Base-by-base conservation (phyloP, 352 stramenopile genomes). In the Thraustotheca clavata region DNA sequence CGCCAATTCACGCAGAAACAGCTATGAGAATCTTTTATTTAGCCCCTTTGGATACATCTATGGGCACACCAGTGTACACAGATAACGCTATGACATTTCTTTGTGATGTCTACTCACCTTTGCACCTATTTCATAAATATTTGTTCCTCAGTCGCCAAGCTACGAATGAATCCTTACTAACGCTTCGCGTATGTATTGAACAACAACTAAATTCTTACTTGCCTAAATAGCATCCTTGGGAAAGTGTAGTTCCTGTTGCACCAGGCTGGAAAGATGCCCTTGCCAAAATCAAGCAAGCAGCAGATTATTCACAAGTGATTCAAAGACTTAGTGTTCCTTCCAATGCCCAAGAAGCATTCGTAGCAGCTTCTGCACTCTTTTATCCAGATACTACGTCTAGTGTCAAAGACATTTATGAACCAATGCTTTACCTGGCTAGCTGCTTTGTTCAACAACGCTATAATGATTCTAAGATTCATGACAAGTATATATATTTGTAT, bases 1-100 rank as follows among this genome's bases (percentile, higher is more conserved):
- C 85, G 32, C 85, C 85, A 1, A 76, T 92, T 41, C 83, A 77
- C 26, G 80, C 78, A 5, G 81, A 94, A 46, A 76, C 90, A 8
- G 85, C 72, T n/a, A 88, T 81, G 77, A 76, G 91, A 55, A 87
- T 94, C 49, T 94, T 90, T 62, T 76, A 77, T 6, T 67, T 94
- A n/a, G 77, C 83, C 7, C 85, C 85, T 31, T 87, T 87, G 46
- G 85, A 94, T 43, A 87, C 77, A 0, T 71, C 73, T 32, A 70
- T 94, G 43, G 82, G 80, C 11, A 76, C 80, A 4, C 75, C 80
- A 2, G 71, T 70, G 14, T 80, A 87, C 71, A 74, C 71, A n/a
- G 73, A 69, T 0, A 74, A 74, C 4, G 85, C 83, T 7, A 74
- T 94, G 26, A 62, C 78, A 33, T 94, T 91, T 49, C 59, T 94